These are phyloP conservation scores for Tetracladium setigerum DNA, from an alignment of 495 filamentous ascomycete species.

Conservation along the genomic window DNA sequence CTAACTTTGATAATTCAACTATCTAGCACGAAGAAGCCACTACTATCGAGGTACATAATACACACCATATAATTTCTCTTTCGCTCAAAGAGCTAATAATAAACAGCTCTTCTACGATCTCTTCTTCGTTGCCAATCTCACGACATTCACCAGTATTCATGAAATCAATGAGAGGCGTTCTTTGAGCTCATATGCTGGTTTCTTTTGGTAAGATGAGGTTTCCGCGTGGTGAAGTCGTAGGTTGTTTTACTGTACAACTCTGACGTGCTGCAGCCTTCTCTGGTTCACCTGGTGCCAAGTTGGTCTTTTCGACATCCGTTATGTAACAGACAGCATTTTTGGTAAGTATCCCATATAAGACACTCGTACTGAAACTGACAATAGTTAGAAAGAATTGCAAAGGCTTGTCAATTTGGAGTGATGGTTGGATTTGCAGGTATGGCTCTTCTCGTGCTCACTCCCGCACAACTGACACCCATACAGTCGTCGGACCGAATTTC, in stretches of 20 bases:
- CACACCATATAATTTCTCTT: too few relatives aligned
- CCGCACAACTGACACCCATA: too few relatives aligned
- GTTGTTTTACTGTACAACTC: constrained; percentile 39
- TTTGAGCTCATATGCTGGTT: constrained; percentile 46
- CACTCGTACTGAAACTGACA: constrained; percentile 33
- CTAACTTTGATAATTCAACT: too few relatives aligned
- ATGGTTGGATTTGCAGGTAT: constrained; percentile 51
- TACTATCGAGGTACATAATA: too few relatives aligned
- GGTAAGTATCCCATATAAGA: constrained; percentile 30
- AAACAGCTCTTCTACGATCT: constrained; percentile 59
- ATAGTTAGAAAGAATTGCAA: constrained; percentile 44
- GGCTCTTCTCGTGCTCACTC: too few relatives aligned
- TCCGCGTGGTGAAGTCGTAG: too few relatives aligned
- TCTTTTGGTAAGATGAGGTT: constrained; percentile 42
- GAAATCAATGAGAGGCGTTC: constrained; percentile 35
- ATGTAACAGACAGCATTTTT: constrained; percentile 56
- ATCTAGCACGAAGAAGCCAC: constrained; percentile 6
- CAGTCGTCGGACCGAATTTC: constrained; percentile 35
- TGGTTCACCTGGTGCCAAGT: constrained; percentile 70
- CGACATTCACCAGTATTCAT: constrained; percentile 52
- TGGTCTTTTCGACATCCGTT: constrained; percentile 61
- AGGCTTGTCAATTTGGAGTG: constrained; percentile 52
- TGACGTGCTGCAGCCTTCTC: constrained; percentile 40
- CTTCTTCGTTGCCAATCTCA: constrained; percentile 62
- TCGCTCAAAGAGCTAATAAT: background rate